A percentile compares a stretch with the other conserved stretches of the same genome.
phyloP scores from a whole-genome alignment of 441 rosid species.

The Lepidium campestre region DNA sequence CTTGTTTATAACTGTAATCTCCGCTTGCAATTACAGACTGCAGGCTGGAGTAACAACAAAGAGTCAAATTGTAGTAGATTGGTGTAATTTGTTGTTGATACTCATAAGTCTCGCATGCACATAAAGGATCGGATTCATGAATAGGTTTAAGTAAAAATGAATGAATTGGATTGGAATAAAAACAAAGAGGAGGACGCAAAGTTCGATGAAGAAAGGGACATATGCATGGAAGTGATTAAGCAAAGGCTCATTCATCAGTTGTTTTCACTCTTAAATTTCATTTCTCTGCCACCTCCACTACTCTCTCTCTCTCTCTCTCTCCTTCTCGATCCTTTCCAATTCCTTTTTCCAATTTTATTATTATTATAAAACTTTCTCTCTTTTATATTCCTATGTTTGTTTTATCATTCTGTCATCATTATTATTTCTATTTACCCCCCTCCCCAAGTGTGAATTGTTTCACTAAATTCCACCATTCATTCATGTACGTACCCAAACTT shows the following conservation, averaged over 20 bases:
- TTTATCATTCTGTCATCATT: conserved; percentile 27
- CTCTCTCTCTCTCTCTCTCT: conserved; percentile 22
- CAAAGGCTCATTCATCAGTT: conserved; percentile 29
- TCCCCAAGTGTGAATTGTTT: conserved; percentile 14
- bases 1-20: too few relatives aligned
- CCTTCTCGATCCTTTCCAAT: conserved; percentile 27
- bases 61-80: too few relatives aligned
- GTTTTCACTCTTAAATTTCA: conserved; percentile 22
- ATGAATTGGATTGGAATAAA: background rate
- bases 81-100: too few relatives aligned
- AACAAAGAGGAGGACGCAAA: background rate
- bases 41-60: too few relatives aligned
- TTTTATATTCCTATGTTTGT: conserved; percentile 17
- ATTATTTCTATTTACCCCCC: background rate
- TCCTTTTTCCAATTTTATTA: background rate
- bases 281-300: conserved; percentile 28
- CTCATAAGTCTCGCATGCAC: too few relatives aligned
- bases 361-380: background rate
- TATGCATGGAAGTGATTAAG: conserved; percentile 31
- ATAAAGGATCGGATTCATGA: too few relatives aligned
- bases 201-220: conserved; percentile 32
- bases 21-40: too few relatives aligned
- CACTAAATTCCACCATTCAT: conserved; percentile 21
- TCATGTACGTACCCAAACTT: too few relatives aligned
- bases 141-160: too few relatives aligned